phyloP scores from a whole-genome alignment of 306 rosid genomes.

The Argentina anserina region DNA sequence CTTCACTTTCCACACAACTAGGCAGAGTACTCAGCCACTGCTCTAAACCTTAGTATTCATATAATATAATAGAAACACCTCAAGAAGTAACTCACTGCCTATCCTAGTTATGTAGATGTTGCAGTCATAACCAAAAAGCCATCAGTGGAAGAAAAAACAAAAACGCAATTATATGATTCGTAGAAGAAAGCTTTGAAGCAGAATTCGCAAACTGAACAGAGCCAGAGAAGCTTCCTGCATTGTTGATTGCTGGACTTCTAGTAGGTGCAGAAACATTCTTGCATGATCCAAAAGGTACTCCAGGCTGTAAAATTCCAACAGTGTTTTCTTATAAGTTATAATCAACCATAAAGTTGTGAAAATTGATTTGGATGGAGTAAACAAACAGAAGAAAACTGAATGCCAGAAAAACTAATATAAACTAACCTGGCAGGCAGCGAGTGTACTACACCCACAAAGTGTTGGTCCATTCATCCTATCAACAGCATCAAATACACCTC shows the following conservation, averaged over 20 bases:
- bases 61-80: constrained; percentile 28
- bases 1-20: constrained; percentile 27
- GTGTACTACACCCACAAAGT: constrained; percentile 76
- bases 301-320: constrained; percentile 55
- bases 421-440: constrained; percentile 85
- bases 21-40: constrained; percentile 26
- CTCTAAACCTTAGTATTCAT: constrained; percentile 28
- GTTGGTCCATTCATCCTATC: constrained; percentile 77
- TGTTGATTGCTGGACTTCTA: constrained; percentile 50
- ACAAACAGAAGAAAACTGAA: constrained; percentile 15
- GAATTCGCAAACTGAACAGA: constrained; percentile 79
- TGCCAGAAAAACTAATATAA: constrained; percentile 24
- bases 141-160: constrained; percentile 42
- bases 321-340: constrained; percentile 2
- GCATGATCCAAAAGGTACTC: constrained; percentile 84
- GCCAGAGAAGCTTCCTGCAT: constrained; percentile 74
- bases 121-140: constrained; percentile 33
- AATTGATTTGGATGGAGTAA: not conserved
- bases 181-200: constrained; percentile 42
- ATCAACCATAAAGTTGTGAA: constrained; percentile 3
- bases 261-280: constrained; percentile 61
- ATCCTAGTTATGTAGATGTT: constrained; percentile 24
- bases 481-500: constrained; percentile 74
- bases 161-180: constrained; percentile 30
- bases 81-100: constrained; percentile 37